A percentile compares a stretch with the other conserved stretches of the same genome.
These are phyloP conservation scores for Populus tremula DNA, from an alignment of 345 rosid genomes.

Conservation along the genomic window DNA sequence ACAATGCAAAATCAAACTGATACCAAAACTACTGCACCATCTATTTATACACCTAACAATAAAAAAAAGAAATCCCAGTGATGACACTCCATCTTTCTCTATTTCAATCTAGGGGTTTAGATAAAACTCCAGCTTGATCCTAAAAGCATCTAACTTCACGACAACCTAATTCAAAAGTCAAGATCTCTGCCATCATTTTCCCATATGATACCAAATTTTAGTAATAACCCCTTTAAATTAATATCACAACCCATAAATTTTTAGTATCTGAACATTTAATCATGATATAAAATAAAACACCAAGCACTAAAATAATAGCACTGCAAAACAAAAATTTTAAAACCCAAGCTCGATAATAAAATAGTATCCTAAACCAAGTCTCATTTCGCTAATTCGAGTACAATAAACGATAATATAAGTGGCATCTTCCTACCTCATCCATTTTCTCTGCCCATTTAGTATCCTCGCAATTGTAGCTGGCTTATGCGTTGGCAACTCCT, in stretches of 20 bases:
- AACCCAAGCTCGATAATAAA: background rate
- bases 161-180: background rate
- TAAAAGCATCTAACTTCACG: background rate
- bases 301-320: background rate
- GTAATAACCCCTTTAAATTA: background rate
- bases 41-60: conserved; percentile 82
- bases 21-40: conserved; percentile 86
- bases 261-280: background rate
- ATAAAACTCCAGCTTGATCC: background rate
- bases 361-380: conserved; percentile 60
- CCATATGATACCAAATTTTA: background rate
- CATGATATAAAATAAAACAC: background rate
- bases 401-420: conserved; percentile 70
- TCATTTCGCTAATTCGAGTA: conserved; percentile 77
- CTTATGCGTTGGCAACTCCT: conserved; percentile 72
- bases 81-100: background rate
- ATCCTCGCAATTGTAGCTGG: conserved; percentile 63
- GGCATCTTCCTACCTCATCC: conserved; percentile 84
- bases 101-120: background rate
- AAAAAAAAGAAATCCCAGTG: background rate
- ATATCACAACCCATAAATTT: background rate
- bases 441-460: conserved; percentile 76
- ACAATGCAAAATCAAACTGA: conserved; percentile 75
- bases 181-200: background rate
- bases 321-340: background rate